Evolutionary conservation across 2,329 filamentous ascomycete species (phyloP), one percentile per base, ranked within the genome.

Genomic region (Exophiala sp.): DNA sequence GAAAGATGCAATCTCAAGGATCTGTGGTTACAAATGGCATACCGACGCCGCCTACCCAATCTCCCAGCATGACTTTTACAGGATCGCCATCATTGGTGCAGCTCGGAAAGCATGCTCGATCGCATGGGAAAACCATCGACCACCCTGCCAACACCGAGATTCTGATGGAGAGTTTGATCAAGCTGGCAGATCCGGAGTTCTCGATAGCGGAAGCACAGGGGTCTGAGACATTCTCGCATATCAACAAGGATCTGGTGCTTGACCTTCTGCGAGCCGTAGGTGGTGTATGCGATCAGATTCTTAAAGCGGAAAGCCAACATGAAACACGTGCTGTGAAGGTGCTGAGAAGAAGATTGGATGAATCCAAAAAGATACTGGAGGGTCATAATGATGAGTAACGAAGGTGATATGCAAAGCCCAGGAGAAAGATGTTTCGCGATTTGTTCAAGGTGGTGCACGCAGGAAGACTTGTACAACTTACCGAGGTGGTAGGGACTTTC

Each of bases 351-450:
- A 79, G 87, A 61, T 78, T 96, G 47, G 89, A 95, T 61, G 82
- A 84, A 48, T 91, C 90, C 4, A 83, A 85, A 55, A 78, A 82
- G 48, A 80, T 89, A 3, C 75, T 95, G 29, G 88, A 92, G 61
- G 89, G 88, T 4, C 73, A 84, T 35, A 55, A 79, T 85, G 59
- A 77, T 76, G 43, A 63, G 49, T 55, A 58, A 62, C 29, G 55
- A 54, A 29, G 54, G 55, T 21, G 61, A 36, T 40, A 32, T 32
- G 44, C 20, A 14, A 11, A 2, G 34, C 34, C n/a, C 24, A 29
- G 24, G 24, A 29, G 24, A 29, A 29, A 8, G 24, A 29, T 29
- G 24, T 29, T 29, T 29, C 24, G 24, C 24, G 24, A 29, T 29
- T 29, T 29, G 24, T 29, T 5, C 24, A 29, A 29, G 24, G 24